These are phyloP conservation scores for Miamiensis avidus DNA, from an alignment of 169 alveolate genomes.

Conservation along the genomic window DNA sequence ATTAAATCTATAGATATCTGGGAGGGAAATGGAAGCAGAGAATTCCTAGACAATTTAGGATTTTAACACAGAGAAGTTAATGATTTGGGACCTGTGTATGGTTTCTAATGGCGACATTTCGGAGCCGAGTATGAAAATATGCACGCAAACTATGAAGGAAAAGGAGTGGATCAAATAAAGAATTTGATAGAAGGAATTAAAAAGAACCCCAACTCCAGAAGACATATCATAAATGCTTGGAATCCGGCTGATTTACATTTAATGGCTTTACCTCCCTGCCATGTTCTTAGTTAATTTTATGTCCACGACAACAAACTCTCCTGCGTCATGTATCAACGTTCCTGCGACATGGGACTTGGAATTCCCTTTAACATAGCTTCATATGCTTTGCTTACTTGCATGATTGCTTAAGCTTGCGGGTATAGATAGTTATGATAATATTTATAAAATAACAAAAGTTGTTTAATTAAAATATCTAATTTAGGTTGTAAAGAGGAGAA, in stretches of 20 bases:
- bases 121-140: constrained; percentile 91
- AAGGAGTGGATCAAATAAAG: constrained; percentile 95
- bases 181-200: constrained; percentile 87
- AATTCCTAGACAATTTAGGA: constrained; percentile 93
- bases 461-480: constrained; percentile 40
- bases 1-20: constrained; percentile 78
- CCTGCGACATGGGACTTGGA: constrained; percentile 98
- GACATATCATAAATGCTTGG: constrained; percentile 96
- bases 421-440: not conserved
- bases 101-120: constrained; percentile 98
- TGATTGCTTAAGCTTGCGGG: constrained; percentile 94
- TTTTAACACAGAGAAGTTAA: constrained; percentile 94
- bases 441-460: not conserved
- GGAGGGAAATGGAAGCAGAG: constrained; percentile 98
- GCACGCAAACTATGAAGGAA: constrained; percentile 88
- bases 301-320: constrained; percentile 90
- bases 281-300: constrained; percentile 95
- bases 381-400: constrained; percentile 94
- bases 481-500: constrained; percentile 90
- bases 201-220: constrained; percentile 93
- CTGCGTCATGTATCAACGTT: constrained; percentile 96
- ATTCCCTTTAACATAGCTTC: constrained; percentile 98
- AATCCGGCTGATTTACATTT: constrained; percentile 91
- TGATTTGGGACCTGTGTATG: constrained; percentile 98
- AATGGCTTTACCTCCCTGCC: constrained; percentile 99